Percentiles rank a stretch among this genome's conserved stretches.
Evolutionary conservation across 1,139 yeast genomes (phyloP).

Genomic region (Meyerozyma athensensis): DNA sequence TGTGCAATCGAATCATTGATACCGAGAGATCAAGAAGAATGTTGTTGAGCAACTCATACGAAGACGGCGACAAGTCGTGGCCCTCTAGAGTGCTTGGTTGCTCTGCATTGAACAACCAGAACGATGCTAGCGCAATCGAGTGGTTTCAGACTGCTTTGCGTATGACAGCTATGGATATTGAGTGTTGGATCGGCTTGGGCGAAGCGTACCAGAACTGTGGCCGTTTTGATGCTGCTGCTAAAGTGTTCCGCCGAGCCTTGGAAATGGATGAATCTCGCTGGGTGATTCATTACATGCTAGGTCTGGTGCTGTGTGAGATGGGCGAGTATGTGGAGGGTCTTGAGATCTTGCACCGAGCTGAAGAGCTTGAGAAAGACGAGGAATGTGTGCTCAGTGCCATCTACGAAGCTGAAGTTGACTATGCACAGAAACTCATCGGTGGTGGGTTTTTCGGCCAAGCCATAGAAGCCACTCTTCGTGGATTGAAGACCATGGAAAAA

Average conservation of each 20-base stretch:
- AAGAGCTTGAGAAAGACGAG: slow-evolving; percentile 42
- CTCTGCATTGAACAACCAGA: slow-evolving; percentile 64
- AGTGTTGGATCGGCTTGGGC: slow-evolving; percentile 92
- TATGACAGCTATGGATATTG: slow-evolving; percentile 57
- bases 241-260: slow-evolving; percentile 69
- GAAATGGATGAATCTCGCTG: slow-evolving; percentile 42
- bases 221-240: slow-evolving; percentile 77
- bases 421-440: slow-evolving; percentile 47
- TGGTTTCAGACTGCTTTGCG: slow-evolving; percentile 86
- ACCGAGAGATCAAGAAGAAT: slow-evolving; percentile 56
- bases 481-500: slow-evolving; percentile 45
- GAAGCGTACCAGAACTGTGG: slow-evolving; percentile 89
- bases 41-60: slow-evolving; percentile 33
- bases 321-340: slow-evolving; percentile 37
- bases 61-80: slow-evolving; percentile 53
- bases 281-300: slow-evolving; percentile 64
- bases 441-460: slow-evolving; percentile 68
- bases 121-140: slow-evolving; percentile 77
- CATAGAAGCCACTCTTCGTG: slow-evolving; percentile 33
- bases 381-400: slow-evolving; percentile 55
- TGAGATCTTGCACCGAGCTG: slow-evolving; percentile 31
- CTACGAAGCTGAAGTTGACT: slow-evolving; percentile 51
- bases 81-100: slow-evolving; percentile 86
- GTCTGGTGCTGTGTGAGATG: slow-evolving; percentile 49
- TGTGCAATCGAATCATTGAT: slow-evolving; percentile 61